Conservation (phyloP, 108 stramenopile genomes). For the Aurantiochytrium sp. region DNA sequence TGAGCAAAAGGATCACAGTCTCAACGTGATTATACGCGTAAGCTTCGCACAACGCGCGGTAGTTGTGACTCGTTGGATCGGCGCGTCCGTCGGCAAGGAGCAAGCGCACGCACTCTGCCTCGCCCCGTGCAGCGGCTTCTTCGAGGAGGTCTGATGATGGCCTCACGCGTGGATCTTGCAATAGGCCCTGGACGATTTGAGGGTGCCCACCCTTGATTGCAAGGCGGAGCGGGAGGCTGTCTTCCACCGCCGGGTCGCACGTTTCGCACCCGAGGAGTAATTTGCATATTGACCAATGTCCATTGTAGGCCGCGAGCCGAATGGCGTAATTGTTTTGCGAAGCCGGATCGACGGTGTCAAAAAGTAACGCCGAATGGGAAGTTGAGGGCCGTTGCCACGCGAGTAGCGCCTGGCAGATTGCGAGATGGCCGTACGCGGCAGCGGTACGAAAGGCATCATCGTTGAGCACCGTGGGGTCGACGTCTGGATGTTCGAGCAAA, state of each 20-base stretch:
- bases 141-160: background rate
- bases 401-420: background rate
- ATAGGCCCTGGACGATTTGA: background rate
- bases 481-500: background rate
- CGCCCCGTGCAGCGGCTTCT: background rate
- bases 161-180: background rate
- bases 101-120: background rate
- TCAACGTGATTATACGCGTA: background rate
- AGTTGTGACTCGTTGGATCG: background rate
- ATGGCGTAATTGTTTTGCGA: background rate
- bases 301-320: background rate
- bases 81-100: background rate
- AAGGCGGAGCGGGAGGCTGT: background rate
- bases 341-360: background rate
- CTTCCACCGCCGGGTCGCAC: background rate
- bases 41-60: background rate
- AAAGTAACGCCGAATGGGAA: background rate
- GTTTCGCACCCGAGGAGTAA: background rate
- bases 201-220: background rate
- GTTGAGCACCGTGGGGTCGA: background rate
- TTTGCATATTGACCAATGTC: background rate
- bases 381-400: background rate
- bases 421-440: background rate
- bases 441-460: background rate
- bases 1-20: background rate